Base-by-base conservation (phyloP, 805 yeast genomes). In the Ogataea angusta region DNA sequence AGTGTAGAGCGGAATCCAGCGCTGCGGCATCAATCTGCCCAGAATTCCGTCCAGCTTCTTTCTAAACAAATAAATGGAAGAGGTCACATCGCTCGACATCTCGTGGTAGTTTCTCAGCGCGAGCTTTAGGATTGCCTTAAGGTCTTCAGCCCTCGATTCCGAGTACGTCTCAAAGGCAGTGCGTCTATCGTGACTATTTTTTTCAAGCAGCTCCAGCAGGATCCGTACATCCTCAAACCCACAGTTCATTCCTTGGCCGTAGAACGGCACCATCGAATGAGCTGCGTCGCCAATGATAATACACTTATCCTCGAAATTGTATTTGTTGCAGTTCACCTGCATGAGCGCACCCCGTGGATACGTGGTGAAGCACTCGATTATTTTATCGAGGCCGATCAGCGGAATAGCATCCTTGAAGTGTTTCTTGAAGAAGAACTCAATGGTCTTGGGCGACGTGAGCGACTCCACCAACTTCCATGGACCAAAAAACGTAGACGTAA, bases 251-350 rank as follows among this genome's bases (percentile, higher is more conserved):
- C 97, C 97, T 61, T 90, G 97, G 8, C 97, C 97, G 57, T 89
- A 90, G 61, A 90, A 90, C n/a, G 97, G 97, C 5, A 90, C 97
- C 96, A 89, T 90, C 21, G 93, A 79, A 64, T 90, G 97, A 0
- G 97, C 95, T 1, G 97, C 95, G 60, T 90, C 97, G 5, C 97
- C 97, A 21, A 90, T 64, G 10, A 90, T 64, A 8, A 90, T 66
- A 12, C 80, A 80, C 42, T 75, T 74, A 34, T 80, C 85, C 30
- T 69, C 60, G 33, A 69, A 72, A 56, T 86, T 77, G 63, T 87
- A 90, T 2, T 91, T 88, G 36, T 66, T 65, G 51, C 86, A 82
- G 34, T 73, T 73, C 6, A 85, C 73, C 46, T 85, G 87, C 66
- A 89, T 72, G 32, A 90, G 69, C n/a, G 89, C 70, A 3, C 95